A percentile compares a stretch with the other conserved stretches of the same genome.
These are phyloP conservation scores for Paramecium octaurelia DNA, from an alignment of 73 alveolate species.

Conservation along the genomic window DNA sequence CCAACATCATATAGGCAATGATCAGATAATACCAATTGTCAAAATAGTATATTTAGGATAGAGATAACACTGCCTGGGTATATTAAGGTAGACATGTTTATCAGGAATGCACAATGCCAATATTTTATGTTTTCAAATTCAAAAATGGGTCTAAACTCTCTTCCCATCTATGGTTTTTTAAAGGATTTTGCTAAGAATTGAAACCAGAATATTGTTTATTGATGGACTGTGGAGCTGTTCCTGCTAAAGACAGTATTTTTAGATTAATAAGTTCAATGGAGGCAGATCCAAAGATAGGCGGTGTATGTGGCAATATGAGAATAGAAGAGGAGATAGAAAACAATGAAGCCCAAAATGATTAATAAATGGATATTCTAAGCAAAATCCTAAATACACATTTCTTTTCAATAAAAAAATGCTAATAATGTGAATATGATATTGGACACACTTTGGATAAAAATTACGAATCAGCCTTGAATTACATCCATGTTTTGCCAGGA, in stretches of 20 bases:
- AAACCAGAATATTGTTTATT: slow-evolving; percentile 55
- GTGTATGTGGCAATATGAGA: slow-evolving; percentile 62
- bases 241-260: slow-evolving; percentile 36
- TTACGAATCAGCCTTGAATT: slow-evolving; percentile 64
- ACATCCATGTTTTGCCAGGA: slow-evolving; percentile 67
- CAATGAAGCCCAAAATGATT: not conserved
- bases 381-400: not conserved
- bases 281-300: slow-evolving; percentile 38
- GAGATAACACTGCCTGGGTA: slow-evolving; percentile 35
- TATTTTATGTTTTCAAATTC: slow-evolving; percentile 58
- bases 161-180: slow-evolving; percentile 67
- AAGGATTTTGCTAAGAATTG: slow-evolving; percentile 54
- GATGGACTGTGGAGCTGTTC: slow-evolving; percentile 60
- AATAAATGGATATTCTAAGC: not conserved
- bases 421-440: slow-evolving; percentile 59
- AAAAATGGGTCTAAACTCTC: slow-evolving; percentile 52
- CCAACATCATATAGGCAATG: not conserved
- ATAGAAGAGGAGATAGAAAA: not conserved
- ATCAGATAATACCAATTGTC: not conserved
- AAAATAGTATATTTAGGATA: not conserved
- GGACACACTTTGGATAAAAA: slow-evolving; percentile 65
- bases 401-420: not conserved
- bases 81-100: slow-evolving; percentile 13
- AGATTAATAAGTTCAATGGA: slow-evolving; percentile 45
- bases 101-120: not conserved